Evolutionary conservation across 177 flowering plant genomes (phyloP), one percentile per base, ranked within the genome.

Genomic region (Vitis hybrid): DNA sequence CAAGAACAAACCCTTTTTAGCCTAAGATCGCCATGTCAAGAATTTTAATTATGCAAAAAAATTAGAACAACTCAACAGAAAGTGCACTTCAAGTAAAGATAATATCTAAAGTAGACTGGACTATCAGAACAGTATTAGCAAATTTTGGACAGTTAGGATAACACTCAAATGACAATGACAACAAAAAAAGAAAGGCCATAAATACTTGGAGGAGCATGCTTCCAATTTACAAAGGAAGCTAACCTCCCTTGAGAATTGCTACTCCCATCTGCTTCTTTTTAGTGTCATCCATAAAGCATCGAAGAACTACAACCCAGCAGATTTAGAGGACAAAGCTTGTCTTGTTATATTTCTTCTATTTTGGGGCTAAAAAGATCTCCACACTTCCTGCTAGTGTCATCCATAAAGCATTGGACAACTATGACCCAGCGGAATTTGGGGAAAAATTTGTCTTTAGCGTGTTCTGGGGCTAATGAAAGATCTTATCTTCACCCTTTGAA

Each of bases 1-100:
- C 26, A 63, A 63, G 2, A 61, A 7, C 20, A 67, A 62, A 51
- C 11, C 26, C 62, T 70, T 11, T 60, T 45, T 51, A 66, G 59
- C 45, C 62, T 51, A 51, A 63, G 67, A 60, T 19, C 10, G 15
- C 20, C 15, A 29, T 26, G 66, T 63, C 49, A 45, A 18, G 45
- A 10, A 63, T 18, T 57, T 57, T 57, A 45, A 48, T 6, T 4
- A 11, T 2, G 51, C 51, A 48, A 18, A 19, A 64, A 8, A 62
- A 12, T 15, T 29, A 50, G 39, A 15, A 12, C n/a, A 22, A 26
- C 15, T 60, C n/a, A 12, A 60, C 45, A 26, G 31, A 60, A 60
- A 10, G 12, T 22, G 14, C 29, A 19, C 26, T 60, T 60, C 12
- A 60, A 26, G 26, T 14, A n/a, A 13, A 22, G 15, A 60, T 11